Conservation (phyloP, 2,329 filamentous ascomycete genomes). For the Didymella sp. region DNA sequence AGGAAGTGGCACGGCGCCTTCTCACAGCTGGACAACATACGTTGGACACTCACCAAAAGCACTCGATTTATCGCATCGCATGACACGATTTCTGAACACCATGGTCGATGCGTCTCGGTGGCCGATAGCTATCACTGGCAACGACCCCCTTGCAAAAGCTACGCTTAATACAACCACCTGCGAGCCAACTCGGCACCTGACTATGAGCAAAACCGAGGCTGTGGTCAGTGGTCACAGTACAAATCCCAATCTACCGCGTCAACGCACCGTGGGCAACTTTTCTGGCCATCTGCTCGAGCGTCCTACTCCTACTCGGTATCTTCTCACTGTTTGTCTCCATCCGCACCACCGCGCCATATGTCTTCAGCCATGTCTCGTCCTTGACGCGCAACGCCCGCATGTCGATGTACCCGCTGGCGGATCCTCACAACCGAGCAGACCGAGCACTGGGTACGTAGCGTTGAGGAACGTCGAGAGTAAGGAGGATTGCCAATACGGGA, state of each 20-base stretch:
- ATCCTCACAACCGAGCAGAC: neutral
- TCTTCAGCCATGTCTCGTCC: neutral
- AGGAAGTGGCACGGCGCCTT: no score
- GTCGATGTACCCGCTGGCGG: neutral
- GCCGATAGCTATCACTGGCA: neutral
- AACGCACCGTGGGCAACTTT: neutral
- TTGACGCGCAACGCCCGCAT: neutral
- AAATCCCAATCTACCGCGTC: neutral
- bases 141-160: neutral
- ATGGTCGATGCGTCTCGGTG: neutral
- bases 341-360: neutral
- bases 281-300: neutral
- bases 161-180: neutral
- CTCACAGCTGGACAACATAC: neutral
- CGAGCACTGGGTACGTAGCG: neutral
- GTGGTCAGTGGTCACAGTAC: neutral
- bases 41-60: neutral
- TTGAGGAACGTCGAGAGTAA: neutral
- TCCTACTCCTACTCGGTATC: neutral
- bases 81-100: neutral
- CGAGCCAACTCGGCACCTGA: neutral
- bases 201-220: neutral
- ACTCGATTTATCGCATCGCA: neutral
- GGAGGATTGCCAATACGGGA: neutral
- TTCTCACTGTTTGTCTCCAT: neutral